Evolutionary conservation across 2,329 filamentous ascomycete species (phyloP).

Genomic region (Alternaria arborescens): DNA sequence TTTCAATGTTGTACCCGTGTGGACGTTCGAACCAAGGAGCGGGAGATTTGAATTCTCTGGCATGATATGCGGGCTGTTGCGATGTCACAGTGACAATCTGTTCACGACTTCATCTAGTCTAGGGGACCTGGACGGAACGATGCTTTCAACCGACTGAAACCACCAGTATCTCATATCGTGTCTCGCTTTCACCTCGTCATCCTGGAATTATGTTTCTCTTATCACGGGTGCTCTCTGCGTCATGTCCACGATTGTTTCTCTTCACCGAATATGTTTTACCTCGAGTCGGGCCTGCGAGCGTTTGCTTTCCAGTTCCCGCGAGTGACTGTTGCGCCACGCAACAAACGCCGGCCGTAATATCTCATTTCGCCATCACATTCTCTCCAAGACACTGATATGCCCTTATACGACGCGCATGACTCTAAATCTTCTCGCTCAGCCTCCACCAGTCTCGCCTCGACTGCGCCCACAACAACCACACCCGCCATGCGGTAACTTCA

Average conservation of each 20-base stretch:
- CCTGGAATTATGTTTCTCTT: background rate
- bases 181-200: background rate
- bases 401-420: background rate
- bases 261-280: slow-evolving; percentile 4
- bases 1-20: no score
- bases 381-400: background rate
- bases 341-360: background rate
- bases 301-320: slow-evolving; percentile 10
- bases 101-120: background rate
- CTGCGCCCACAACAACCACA: background rate
- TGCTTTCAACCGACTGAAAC: background rate
- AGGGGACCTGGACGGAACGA: background rate
- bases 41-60: no score
- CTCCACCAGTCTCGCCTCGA: background rate
- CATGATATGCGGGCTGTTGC: no score
- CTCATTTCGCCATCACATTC: background rate
- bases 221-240: background rate
- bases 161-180: background rate
- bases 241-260: background rate
- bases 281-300: background rate
- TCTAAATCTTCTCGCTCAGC: background rate
- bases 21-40: no score
- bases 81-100: background rate
- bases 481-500: background rate
- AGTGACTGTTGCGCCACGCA: background rate